A percentile compares a stretch with the other conserved stretches of the same genome.
phyloP scores from a whole-genome alignment of 176 grass and related monocot genomes.

The Puya raimondii region DNA sequence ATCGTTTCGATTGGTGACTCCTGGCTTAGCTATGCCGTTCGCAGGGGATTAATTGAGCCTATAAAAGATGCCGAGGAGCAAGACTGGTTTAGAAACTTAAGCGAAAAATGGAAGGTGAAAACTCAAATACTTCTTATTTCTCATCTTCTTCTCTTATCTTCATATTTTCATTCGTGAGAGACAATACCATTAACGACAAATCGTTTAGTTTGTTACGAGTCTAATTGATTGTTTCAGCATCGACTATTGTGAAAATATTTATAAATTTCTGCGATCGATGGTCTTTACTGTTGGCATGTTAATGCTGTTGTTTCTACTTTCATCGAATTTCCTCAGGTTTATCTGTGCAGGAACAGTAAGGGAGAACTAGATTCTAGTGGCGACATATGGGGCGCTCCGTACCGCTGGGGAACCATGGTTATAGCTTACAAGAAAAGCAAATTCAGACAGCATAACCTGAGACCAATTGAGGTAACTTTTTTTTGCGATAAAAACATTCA shows the following conservation, averaged over 20 bases:
- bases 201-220: not conserved
- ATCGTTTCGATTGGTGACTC: slow-evolving; percentile 71
- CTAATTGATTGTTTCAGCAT: not conserved
- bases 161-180: not conserved
- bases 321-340: slow-evolving; percentile 73
- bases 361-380: slow-evolving; percentile 84
- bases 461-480: slow-evolving; percentile 62
- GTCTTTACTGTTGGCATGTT: slow-evolving; percentile 5
- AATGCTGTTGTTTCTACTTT: slow-evolving; percentile 28
- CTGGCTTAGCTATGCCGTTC: slow-evolving; percentile 66
- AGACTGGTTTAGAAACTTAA: slow-evolving; percentile 62
- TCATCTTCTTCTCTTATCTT: not conserved
- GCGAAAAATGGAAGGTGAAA: slow-evolving; percentile 85
- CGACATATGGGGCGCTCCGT: slow-evolving; percentile 61
- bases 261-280: not conserved
- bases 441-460: slow-evolving; percentile 72
- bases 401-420: slow-evolving; percentile 75
- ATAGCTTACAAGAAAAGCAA: slow-evolving; percentile 96
- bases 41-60: slow-evolving; percentile 60
- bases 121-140: not conserved
- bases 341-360: slow-evolving; percentile 84
- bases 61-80: slow-evolving; percentile 55
- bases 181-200: not conserved
- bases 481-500: slow-evolving; percentile 1
- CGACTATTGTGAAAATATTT: not conserved